A percentile compares a stretch with the other conserved stretches of the same genome.
Conservation (phyloP, 305 asterid species). For the Fraxinus baroniana region DNA sequence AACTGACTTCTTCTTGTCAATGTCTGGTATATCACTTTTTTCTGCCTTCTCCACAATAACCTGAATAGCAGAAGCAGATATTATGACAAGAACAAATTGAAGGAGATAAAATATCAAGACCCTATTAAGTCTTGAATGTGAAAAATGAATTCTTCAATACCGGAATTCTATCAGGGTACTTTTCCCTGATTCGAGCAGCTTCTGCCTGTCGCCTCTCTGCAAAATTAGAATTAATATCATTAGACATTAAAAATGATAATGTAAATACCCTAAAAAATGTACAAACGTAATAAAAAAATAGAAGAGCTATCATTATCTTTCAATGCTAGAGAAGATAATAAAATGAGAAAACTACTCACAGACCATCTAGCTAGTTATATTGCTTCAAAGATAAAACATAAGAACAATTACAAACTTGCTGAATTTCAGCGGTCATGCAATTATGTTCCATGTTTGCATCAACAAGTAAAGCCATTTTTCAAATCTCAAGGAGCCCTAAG, state of each 20-base stretch:
- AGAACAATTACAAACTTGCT: neutral
- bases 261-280: neutral
- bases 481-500: neutral
- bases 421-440: neutral
- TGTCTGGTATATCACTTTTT: slow-evolving; percentile 73
- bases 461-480: neutral
- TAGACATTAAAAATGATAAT: neutral
- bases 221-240: slow-evolving; percentile 8
- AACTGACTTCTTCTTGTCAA: slow-evolving; percentile 75
- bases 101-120: neutral
- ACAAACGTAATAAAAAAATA: neutral
- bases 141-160: slow-evolving; percentile 31
- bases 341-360: neutral
- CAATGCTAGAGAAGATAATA: neutral
- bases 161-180: slow-evolving; percentile 89
- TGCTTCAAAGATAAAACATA: neutral
- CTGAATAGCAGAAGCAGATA: slow-evolving; percentile 30
- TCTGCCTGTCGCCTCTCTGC: slow-evolving; percentile 82
- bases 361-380: neutral
- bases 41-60: slow-evolving; percentile 88
- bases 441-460: neutral
- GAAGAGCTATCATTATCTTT: neutral
- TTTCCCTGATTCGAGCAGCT: slow-evolving; percentile 74
- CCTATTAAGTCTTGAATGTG: neutral
- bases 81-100: neutral